Evolutionary conservation across 2,329 filamentous ascomycete genomes (phyloP), one percentile per base, ranked within the genome.

Genomic region (Fusarium sp.): DNA sequence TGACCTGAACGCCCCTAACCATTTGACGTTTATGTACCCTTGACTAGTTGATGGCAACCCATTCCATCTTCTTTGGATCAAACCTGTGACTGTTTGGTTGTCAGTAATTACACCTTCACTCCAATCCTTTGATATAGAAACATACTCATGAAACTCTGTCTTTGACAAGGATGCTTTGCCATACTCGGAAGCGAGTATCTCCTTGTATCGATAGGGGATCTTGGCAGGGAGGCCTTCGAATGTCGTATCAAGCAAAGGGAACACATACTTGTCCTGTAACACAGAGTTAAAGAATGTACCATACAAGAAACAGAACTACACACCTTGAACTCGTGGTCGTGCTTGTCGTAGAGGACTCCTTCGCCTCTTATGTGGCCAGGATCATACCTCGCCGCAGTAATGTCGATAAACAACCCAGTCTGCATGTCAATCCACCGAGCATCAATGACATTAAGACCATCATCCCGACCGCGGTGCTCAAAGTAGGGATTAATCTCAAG

Each of bases 141-240:
- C 87, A 72, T 83, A 91, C 89, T 84, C 84, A 69, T 90, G 82
- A 71, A 84, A 91, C 4, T 88, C 81, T 0, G 84, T 90, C 20
- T 85, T 81, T 1, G 82, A 84, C 66, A 93, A 76, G 0, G 90
- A 86, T 52, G 83, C 85, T 57, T 85, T 78, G 5, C 87, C 82
- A 73, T 92, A 93, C 76, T 92, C 90, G 11, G 88, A 84, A 22
- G 84, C 83, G 1, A 93, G 82, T 58, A 92, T 85, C 56, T 90
- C 87, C 69, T 87, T 86, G 77, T 91, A 92, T 9, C 85, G 83
- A 76, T 87, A 91, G 0, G 93, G 93, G 27, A 95, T 91, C 81
- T 91, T 91, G 54, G 88, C 92, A 1, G 87, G 84, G 0, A 91
- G 87, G 1, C 90, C 91, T 77, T 95, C 93, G 66, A 93, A 95